Evolutionary conservation across 345 rosid genomes (phyloP).

Genomic region (Melaleuca alternifolia): DNA sequence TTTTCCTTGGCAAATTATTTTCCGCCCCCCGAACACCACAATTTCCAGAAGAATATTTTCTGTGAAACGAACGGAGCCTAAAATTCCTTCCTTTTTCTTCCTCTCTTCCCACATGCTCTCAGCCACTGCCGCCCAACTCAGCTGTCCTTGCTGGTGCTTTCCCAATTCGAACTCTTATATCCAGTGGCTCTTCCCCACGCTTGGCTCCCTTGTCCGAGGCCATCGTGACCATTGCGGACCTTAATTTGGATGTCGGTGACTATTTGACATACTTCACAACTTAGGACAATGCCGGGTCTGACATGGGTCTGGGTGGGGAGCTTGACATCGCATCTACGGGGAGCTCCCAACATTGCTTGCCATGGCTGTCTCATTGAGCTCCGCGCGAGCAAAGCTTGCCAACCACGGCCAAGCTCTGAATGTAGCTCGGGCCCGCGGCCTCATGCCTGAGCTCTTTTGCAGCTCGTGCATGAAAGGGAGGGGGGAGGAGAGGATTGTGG

Average conservation of each 20-base stretch:
- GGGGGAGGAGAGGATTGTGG: neutral
- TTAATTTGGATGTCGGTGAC: neutral
- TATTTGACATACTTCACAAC: neutral
- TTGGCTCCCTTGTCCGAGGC: neutral
- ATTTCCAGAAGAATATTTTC: no score
- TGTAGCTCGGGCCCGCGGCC: neutral
- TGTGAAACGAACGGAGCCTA: no score
- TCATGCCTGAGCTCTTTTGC: neutral
- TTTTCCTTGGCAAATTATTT: no score
- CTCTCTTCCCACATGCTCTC: neutral
- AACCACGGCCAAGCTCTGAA: neutral
- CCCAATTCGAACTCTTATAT: neutral
- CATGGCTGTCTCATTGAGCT: neutral
- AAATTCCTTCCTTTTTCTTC: neutral
- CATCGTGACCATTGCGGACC: neutral
- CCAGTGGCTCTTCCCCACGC: neutral
- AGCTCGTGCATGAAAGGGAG: neutral
- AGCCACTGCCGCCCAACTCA: neutral
- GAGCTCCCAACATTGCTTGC: neutral
- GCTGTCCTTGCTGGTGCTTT: neutral
- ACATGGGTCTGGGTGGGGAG: neutral
- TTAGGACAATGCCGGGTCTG: neutral
- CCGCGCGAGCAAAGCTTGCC: neutral
- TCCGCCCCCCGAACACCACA: no score
- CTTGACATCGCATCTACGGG: neutral